These are phyloP conservation scores for Ceratocystis smalleyi DNA, from an alignment of 2,329 filamentous ascomycete genomes.

Conservation along the genomic window DNA sequence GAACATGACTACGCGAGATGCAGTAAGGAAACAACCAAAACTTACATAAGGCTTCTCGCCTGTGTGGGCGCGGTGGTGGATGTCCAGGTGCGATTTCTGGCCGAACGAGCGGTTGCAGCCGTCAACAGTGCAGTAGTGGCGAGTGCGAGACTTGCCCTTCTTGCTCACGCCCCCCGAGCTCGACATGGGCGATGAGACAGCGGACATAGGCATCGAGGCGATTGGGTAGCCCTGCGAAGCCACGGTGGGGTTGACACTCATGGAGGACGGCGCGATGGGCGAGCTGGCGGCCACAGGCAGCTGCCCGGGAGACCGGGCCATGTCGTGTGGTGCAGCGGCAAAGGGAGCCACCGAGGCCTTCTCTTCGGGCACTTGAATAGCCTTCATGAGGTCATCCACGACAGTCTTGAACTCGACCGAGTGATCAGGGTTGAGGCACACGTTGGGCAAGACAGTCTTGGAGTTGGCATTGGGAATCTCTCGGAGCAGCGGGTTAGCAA, in stretches of 20 bases:
- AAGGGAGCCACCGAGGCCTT: constrained; percentile 22
- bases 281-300: background rate
- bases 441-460: constrained; percentile 32
- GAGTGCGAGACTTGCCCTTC: constrained; percentile 8
- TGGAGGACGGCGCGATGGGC: background rate
- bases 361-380: constrained; percentile 49
- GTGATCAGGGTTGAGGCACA: constrained; percentile 31
- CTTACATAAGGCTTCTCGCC: constrained; percentile 81
- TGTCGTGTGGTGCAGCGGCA: constrained; percentile 8
- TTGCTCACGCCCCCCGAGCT: background rate
- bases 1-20: constrained; percentile 18
- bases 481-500: constrained; percentile 21
- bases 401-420: constrained; percentile 60
- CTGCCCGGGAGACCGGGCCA: background rate
- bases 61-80: constrained; percentile 75
- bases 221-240: background rate
- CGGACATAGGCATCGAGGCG: constrained; percentile 11
- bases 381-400: constrained; percentile 76
- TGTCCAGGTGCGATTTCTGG: constrained; percentile 86
- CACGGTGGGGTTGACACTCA: background rate
- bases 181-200: background rate
- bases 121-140: constrained; percentile 51
- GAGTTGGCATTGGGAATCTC: constrained; percentile 19
- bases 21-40: background rate
- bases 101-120: constrained; percentile 70